Evolutionary conservation across 257 asterid species (phyloP), one percentile per base, ranked within the genome.

Genomic region (Solanum rostratum): DNA sequence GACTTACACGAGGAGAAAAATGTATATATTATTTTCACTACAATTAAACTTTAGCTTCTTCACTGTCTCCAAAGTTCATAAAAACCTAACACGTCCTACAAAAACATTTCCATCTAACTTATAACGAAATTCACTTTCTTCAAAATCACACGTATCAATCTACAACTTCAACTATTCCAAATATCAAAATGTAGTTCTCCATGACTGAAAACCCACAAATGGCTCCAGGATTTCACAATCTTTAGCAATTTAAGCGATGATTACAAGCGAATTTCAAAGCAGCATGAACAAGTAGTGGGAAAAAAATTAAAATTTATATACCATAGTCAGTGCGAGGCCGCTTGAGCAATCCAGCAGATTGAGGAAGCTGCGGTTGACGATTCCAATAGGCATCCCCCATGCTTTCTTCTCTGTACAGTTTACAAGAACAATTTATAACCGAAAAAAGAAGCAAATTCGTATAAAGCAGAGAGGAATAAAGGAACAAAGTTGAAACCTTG

Each of bases 351-450:
- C 91, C 87, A 10, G 88, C 55, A 22, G 86, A 73, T 81, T 87
- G 89, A 30, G 86, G 86, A 84, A 73, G 62, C 20, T 82, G 83
- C 39, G 86, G 59, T 52, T 91, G 89, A 43, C 89, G 87, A 84
- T 80, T 85, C 94, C 92, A 90, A 78, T 85, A 91, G 11, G 82
- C 90, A 82, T 91, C 92, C 85, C 87, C 92, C 92, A 90, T 91
- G 88, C 84, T 90, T 19, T 70, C 87, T 82, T 45, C 86, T 80
- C 15, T 57, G 49, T 86, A 37, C 49, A 43, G 14, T 57, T 33
- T 18, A 55, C 10, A 3, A 10, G n/a, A 33, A 24, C 18, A 55
- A 65, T 5, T 45, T 4, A 22, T 14, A 11, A 10, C 62, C 81
- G 12, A 6, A 45, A 73, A 15, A 7, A 45, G 8, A 18, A 52